Percentiles rank a stretch among this genome's conserved stretches.
Conservation (phyloP, 441 rosid genomes). For the Arabidopsis hybrid region DNA sequence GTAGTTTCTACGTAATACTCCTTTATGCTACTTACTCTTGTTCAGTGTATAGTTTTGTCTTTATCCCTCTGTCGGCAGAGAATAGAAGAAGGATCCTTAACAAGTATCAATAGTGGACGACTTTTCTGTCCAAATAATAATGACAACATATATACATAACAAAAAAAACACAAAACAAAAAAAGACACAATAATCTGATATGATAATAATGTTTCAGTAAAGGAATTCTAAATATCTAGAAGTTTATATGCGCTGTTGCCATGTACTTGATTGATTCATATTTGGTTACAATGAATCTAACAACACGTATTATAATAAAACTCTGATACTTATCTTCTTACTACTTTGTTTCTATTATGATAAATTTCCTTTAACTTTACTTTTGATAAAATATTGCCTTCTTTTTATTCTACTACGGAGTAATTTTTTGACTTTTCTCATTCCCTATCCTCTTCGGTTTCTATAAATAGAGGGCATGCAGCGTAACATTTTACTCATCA, state of each 20-base stretch:
- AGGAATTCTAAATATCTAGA: too few relatives aligned
- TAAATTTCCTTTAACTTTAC: too few relatives aligned
- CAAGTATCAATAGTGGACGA: neutral
- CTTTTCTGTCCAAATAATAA: neutral
- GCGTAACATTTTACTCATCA: neutral
- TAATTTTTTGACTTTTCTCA: neutral
- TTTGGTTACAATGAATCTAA: neutral
- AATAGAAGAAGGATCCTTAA: neutral
- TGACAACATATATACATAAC: neutral
- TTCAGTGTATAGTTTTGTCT: neutral
- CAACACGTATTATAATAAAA: neutral
- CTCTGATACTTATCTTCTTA: too few relatives aligned
- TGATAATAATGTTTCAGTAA: neutral
- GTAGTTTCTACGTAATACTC: neutral
- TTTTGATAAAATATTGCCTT: too few relatives aligned
- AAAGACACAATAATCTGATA: too few relatives aligned
- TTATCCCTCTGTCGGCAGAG: slow-evolving; percentile 1
- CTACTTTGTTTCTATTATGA: too few relatives aligned
- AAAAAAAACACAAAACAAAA: neutral
- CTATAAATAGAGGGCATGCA: slow-evolving; percentile 7
- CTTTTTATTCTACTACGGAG: neutral
- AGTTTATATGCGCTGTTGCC: neutral
- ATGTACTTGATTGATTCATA: neutral
- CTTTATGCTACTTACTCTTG: neutral
- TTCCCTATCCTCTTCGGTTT: neutral